Conservation (phyloP, 2,329 filamentous ascomycete genomes). For the Neofusicoccum laricinum region DNA sequence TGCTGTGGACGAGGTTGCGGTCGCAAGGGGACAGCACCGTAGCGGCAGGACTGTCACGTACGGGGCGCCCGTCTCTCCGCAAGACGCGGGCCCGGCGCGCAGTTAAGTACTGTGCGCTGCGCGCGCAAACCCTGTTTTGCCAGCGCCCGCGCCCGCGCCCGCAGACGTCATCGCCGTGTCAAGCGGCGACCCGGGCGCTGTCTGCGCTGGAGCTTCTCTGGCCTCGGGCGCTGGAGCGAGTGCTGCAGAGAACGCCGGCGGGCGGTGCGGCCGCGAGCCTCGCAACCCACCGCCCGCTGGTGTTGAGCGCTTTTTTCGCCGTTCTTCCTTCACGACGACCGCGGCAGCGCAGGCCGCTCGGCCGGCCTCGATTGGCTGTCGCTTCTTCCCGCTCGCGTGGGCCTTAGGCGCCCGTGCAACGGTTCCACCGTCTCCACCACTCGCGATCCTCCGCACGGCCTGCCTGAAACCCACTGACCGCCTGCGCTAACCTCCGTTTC, state of each 20-base stretch:
- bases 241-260: too few species aligned
- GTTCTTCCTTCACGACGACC: not conserved
- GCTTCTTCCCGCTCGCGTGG: not conserved
- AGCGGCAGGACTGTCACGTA: slow-evolving; percentile 12
- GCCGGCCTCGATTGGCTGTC: slow-evolving; percentile 8
- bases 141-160: not conserved
- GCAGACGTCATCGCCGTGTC: not conserved
- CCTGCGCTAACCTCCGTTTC: not conserved
- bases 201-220: not conserved
- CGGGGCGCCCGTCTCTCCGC: not conserved
- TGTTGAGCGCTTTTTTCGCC: not conserved
- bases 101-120: not conserved
- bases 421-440: not conserved
- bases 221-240: not conserved
- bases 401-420: slow-evolving; percentile 3
- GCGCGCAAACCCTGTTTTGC: not conserved
- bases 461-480: not conserved
- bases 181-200: not conserved
- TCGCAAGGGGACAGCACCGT: slow-evolving; percentile 39
- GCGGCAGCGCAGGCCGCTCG: not conserved
- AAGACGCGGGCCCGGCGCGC: not conserved
- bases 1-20: slow-evolving; percentile 19
- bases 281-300: not conserved
- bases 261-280: not conserved
- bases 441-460: not conserved